Percentiles rank a stretch among this genome's conserved stretches.
These are phyloP conservation scores for Pelargonium myrrhifolium DNA, from an alignment of 441 rosid genomes.

Conservation along the genomic window DNA sequence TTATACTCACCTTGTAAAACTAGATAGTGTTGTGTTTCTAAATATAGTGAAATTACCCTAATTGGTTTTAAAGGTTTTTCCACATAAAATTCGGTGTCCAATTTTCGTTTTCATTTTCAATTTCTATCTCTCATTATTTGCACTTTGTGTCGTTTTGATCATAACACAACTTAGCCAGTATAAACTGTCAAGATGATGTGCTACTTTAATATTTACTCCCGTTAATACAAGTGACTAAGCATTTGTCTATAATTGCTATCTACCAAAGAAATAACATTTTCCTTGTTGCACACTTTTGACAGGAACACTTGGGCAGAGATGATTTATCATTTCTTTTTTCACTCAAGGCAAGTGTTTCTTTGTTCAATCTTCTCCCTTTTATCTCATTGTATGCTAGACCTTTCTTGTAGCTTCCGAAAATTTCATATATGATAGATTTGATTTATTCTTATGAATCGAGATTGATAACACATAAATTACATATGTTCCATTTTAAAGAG, in stretches of 20 bases:
- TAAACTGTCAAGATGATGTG: background rate
- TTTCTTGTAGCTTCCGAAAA: slow-evolving; percentile 4
- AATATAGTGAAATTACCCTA: no score
- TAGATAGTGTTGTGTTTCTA: no score
- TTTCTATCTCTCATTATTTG: background rate
- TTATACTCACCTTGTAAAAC: no score
- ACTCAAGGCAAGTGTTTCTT: slow-evolving; percentile 51
- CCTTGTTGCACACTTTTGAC: slow-evolving; percentile 21
- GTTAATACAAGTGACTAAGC: background rate
- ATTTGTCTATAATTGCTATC: background rate
- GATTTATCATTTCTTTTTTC: slow-evolving; percentile 82
- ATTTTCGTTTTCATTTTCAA: no score
- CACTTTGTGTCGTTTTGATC: background rate
- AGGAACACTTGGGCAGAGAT: slow-evolving; percentile 92
- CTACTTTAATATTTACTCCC: background rate
- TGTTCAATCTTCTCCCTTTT: slow-evolving; percentile 14
- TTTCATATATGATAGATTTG: background rate
- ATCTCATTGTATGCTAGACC: background rate
- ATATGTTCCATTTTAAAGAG: no score
- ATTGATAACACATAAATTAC: no score
- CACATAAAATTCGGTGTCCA: no score
- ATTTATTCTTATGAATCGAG: background rate
- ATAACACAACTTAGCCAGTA: background rate
- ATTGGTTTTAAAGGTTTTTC: no score
- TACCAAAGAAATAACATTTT: slow-evolving; percentile 4